Evolutionary conservation across 169 alveolate species (phyloP).

Genomic region (Plasmodium vinckei): DNA sequence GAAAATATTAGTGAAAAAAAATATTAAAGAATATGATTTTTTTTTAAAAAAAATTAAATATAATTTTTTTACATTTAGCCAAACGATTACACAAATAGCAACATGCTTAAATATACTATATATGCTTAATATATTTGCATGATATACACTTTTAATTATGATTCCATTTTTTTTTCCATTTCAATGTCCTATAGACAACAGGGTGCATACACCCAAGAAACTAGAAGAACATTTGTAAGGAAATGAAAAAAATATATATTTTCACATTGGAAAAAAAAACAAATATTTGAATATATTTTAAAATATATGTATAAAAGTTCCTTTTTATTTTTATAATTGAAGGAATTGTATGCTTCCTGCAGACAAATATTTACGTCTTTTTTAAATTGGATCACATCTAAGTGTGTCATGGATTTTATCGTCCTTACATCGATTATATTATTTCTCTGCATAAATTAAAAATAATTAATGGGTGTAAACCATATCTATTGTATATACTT

Average conservation of each 20-base stretch:
- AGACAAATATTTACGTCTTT: constrained; percentile 59
- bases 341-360: constrained; percentile 67
- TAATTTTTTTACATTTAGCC: no score
- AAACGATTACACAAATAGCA: no score
- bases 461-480: neutral
- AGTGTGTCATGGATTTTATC: constrained; percentile 38
- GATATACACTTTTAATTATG: neutral
- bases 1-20: no score
- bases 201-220: constrained; percentile 75
- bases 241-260: constrained; percentile 63
- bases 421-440: constrained; percentile 61
- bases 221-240: constrained; percentile 54
- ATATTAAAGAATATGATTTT: no score
- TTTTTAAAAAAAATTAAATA: no score
- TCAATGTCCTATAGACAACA: neutral
- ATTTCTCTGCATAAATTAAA: constrained; percentile 28
- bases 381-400: constrained; percentile 59
- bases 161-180: neutral
- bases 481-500: neutral
- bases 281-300: constrained; percentile 60
- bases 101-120: no score
- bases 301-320: constrained; percentile 58
- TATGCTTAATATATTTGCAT: no score
- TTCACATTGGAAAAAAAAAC: constrained; percentile 64
- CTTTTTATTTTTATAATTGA: constrained; percentile 68